phyloP scores from a whole-genome alignment of 2,329 filamentous ascomycete genomes.

The Arachnomyces sp. region DNA sequence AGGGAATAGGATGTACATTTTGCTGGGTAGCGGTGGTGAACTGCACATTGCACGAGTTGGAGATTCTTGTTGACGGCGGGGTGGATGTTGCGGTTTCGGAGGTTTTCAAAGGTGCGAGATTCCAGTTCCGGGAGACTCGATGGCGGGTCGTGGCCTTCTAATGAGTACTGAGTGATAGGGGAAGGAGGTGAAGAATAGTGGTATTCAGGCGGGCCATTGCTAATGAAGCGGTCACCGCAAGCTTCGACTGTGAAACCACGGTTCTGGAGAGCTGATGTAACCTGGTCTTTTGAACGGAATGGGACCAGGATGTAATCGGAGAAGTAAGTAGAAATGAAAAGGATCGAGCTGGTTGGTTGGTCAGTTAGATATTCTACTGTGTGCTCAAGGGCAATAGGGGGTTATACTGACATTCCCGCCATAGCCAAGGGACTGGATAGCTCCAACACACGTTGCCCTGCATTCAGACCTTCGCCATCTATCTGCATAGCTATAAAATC shows the following conservation, averaged over 20 bases:
- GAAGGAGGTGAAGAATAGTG: constrained; percentile 30
- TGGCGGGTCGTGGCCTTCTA: constrained; percentile 54
- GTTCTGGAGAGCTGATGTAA: constrained; percentile 67
- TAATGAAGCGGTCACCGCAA: constrained; percentile 57
- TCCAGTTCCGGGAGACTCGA: constrained; percentile 73
- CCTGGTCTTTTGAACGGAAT: constrained; percentile 61
- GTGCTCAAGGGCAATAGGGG: neutral
- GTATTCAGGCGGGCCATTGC: constrained; percentile 40
- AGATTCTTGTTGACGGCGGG: constrained; percentile 64
- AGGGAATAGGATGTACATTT: constrained; percentile 29
- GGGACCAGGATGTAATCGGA: constrained; percentile 95
- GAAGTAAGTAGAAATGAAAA: constrained; percentile 98
- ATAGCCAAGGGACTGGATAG: constrained; percentile 83
- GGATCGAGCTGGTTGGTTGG: constrained; percentile 59
- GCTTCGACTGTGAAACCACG: constrained; percentile 80
- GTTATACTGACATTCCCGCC: constrained; percentile 63
- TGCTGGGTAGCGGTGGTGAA: constrained; percentile 42
- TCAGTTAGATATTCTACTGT: constrained; percentile 7
- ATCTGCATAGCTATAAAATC: constrained; percentile 85
- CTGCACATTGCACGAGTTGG: constrained; percentile 75
- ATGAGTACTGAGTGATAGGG: constrained; percentile 20
- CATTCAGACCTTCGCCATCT: constrained; percentile 81
- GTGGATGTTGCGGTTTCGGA: constrained; percentile 68
- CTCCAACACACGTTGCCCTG: constrained; percentile 83
- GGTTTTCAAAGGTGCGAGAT: constrained; percentile 69